Evolutionary conservation across 2,329 filamentous ascomycete genomes (phyloP).

Genomic region (Cytospora piceicola): DNA sequence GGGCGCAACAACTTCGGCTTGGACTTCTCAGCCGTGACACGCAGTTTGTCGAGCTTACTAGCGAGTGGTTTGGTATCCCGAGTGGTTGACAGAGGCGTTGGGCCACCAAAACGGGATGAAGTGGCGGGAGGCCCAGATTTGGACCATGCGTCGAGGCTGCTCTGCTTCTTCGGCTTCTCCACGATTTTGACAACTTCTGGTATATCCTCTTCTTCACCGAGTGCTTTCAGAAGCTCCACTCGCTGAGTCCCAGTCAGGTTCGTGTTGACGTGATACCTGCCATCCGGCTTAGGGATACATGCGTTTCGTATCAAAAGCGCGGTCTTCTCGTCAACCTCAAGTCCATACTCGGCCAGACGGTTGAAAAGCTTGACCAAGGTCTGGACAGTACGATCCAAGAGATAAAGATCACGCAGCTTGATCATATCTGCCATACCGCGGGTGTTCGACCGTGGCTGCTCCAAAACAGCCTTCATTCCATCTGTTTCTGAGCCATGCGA

Average conservation of each 20-base stretch:
- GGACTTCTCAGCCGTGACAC: conserved; percentile 41
- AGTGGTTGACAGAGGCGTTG: conserved; percentile 33
- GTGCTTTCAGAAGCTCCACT: conserved; percentile 73
- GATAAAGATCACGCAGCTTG: conserved; percentile 82
- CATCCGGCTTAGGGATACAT: conserved; percentile 62
- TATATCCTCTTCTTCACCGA: conserved; percentile 62
- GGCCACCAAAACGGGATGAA: conserved; percentile 32
- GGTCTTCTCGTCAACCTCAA: conserved; percentile 68
- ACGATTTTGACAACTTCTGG: conserved; percentile 54
- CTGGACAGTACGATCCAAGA: conserved; percentile 80
- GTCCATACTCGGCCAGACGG: conserved; percentile 75
- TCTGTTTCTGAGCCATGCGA: conserved; percentile 42
- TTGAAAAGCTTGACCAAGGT: conserved; percentile 83
- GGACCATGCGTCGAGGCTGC: conserved; percentile 65
- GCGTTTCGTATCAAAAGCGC: conserved; percentile 67
- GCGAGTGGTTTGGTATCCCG: conserved; percentile 20
- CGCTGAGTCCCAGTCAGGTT: conserved; percentile 83
- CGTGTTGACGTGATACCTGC: conserved; percentile 67
- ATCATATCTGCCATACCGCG: conserved; percentile 86
- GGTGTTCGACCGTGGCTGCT: conserved; percentile 63
- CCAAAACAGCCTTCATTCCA: conserved; percentile 57
- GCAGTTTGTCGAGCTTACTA: conserved; percentile 30
- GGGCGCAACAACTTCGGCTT: conserved; percentile 38
- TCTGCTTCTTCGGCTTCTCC: conserved; percentile 57
- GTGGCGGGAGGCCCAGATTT: conserved; percentile 48